Conservation (phyloP, 768 basidiomycete species). For the Mrakia hoshinonis region DNA sequence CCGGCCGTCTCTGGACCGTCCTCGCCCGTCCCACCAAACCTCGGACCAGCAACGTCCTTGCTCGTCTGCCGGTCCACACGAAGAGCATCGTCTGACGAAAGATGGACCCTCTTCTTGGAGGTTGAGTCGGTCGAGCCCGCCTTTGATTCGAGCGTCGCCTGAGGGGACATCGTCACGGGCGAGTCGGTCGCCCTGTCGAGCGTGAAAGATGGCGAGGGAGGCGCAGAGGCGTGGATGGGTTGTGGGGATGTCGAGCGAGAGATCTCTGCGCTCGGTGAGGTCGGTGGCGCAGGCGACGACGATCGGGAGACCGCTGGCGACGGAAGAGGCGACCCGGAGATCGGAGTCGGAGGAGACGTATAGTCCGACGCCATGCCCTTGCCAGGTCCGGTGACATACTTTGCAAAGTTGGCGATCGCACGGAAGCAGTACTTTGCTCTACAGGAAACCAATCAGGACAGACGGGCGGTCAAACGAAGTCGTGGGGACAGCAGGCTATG, state of each 20-base stretch:
- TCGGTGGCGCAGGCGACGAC: conserved; percentile 7
- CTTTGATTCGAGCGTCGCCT: background rate
- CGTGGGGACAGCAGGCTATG: background rate
- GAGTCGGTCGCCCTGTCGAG: background rate
- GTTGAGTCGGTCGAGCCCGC: background rate
- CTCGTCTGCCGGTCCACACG: background rate
- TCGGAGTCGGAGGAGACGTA: conserved; percentile 4
- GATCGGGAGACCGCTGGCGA: background rate
- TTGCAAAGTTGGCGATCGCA: conserved; percentile 41
- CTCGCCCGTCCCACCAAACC: conserved; percentile 7
- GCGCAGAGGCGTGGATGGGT: background rate
- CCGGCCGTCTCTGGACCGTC: conserved; percentile 23
- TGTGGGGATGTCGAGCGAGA: background rate
- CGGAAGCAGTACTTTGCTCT: conserved; percentile 30
- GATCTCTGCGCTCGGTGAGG: background rate
- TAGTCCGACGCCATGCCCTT: background rate
- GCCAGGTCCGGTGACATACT: conserved; percentile 38
- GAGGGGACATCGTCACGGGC: background rate
- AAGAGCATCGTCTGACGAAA: background rate
- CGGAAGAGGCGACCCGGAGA: background rate
- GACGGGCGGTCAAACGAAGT: background rate
- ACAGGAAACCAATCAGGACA: background rate
- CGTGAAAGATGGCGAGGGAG: conserved; percentile 3
- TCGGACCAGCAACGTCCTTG: conserved; percentile 18
- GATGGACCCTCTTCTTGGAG: background rate